Evolutionary conservation across 257 asterid species (phyloP), one percentile per base, ranked within the genome.

Genomic region (Scutellaria galericulata): DNA sequence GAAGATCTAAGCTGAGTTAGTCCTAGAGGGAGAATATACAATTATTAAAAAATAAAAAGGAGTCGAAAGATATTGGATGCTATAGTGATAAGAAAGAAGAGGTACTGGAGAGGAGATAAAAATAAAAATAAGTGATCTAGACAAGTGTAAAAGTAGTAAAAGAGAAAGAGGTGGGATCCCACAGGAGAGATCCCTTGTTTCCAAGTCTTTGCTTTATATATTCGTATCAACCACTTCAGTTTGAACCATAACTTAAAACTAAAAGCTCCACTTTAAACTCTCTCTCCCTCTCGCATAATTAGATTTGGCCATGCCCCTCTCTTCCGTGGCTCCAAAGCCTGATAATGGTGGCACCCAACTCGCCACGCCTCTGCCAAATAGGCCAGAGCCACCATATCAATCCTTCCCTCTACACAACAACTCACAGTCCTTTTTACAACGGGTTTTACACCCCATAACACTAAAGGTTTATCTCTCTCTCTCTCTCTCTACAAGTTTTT

Each of bases 101-200:
- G 62, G 68, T 67, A 74, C 24, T 37, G n/a, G 22, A 72, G 61
- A 74, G 70, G 78, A 73, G 85, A 75, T 80, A 59, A 80, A 82
- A 76, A 57, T 80, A 82, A 80, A 31, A 31, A 76, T 72, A 78
- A 70, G 62, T 80, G 86, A 77, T 74, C 71, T 48, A 74, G 80
- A 76, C 76, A 48, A 64, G 84, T 81, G 84, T 73, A 76, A 77
- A 77, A 71, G 74, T 75, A 73, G 53, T 71, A 78, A 81, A 78
- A 82, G 81, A 83, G 83, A 77, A 83, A 78, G 72, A 80, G 82
- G 80, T 80, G 86, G 89, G 85, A 69, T 68, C 83, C 95, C 96
- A 84, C 88, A 75, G 77, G 55, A 73, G 77, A 80, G 83, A 81
- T 75, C 77, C 77, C 83, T 71, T 52, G 70, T 62, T 74, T 69